Conservation (phyloP, 140 eudicot species). For the Cichorium intybus region DNA sequence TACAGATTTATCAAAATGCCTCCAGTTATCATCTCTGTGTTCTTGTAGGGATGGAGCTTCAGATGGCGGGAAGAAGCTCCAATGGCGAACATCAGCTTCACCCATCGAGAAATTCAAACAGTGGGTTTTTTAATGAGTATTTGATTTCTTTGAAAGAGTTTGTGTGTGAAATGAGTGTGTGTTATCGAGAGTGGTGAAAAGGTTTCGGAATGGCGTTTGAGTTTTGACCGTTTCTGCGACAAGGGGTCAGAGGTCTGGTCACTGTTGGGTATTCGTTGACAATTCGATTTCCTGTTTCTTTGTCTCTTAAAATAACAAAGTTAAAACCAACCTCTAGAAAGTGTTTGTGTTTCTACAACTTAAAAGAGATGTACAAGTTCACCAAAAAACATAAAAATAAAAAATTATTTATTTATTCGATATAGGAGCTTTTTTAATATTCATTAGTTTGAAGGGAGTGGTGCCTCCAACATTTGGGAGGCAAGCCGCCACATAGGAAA, state of each 20-base stretch:
- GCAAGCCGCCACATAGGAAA: too few species aligned
- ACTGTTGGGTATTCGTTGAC: not conserved
- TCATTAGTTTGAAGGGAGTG: too few species aligned
- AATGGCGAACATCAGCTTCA: conserved; percentile 2
- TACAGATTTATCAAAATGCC: conserved; percentile 30
- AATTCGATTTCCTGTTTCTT: not conserved
- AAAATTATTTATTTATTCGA: too few species aligned
- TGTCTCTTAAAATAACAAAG: not conserved
- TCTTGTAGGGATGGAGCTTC: conserved; percentile 3
- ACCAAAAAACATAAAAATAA: too few species aligned
- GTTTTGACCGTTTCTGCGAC: too few species aligned
- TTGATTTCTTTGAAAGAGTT: too few species aligned
- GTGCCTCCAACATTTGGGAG: too few species aligned
- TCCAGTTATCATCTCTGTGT: conserved; percentile 28
- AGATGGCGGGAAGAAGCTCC: conserved; percentile 3
- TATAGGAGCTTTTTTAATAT: too few species aligned
- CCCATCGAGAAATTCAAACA: not conserved
- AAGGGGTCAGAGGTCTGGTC: conserved; percentile 1
- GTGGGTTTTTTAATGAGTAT: not conserved
- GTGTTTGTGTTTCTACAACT: too few species aligned
- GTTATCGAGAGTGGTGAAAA: not conserved
- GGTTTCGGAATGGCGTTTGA: not conserved
- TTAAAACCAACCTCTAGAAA: too few species aligned
- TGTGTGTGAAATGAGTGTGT: not conserved
- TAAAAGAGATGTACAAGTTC: too few species aligned